These are phyloP conservation scores for Boletus eberwhitei DNA, from an alignment of 768 basidiomycete genomes.

Conservation along the genomic window DNA sequence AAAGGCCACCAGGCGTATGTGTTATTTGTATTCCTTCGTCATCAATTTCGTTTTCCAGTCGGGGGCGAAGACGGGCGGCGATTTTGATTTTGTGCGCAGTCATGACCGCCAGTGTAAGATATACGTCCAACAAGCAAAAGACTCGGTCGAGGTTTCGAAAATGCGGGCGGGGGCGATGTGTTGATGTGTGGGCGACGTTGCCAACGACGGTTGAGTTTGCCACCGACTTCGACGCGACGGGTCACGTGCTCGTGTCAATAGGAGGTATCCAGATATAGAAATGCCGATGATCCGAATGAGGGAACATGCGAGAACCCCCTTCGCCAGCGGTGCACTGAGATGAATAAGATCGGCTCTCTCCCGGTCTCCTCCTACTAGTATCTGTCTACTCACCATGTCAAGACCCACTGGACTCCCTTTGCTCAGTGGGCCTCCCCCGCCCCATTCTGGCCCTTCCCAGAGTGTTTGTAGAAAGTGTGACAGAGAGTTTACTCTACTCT, in stretches of 20 bases:
- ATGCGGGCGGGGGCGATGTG: too few relatives aligned
- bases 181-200: neutral
- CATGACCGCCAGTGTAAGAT: conserved; percentile 12
- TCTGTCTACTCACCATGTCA: conserved; percentile 13
- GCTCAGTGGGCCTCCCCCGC: conserved; percentile 63
- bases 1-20: conserved; percentile 39
- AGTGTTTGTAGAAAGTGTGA: conserved; percentile 63
- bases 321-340: neutral
- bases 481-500: conserved; percentile 68
- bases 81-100: conserved; percentile 58
- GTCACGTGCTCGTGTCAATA: conserved; percentile 23
- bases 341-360: neutral
- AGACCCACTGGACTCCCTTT: conserved; percentile 55
- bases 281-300: conserved; percentile 15
- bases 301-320: conserved; percentile 10
- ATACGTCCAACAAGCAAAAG: neutral
- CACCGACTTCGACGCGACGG: conserved; percentile 21
- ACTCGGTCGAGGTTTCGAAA: neutral
- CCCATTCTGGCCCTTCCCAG: conserved; percentile 26
- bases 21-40: conserved; percentile 59
- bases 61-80: conserved; percentile 66
- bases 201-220: conserved; percentile 17
- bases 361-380: neutral
- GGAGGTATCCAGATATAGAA: neutral
- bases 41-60: conserved; percentile 56